phyloP scores from a whole-genome alignment of 1,284 basidiomycete species.

The Abortiporus biennis region DNA sequence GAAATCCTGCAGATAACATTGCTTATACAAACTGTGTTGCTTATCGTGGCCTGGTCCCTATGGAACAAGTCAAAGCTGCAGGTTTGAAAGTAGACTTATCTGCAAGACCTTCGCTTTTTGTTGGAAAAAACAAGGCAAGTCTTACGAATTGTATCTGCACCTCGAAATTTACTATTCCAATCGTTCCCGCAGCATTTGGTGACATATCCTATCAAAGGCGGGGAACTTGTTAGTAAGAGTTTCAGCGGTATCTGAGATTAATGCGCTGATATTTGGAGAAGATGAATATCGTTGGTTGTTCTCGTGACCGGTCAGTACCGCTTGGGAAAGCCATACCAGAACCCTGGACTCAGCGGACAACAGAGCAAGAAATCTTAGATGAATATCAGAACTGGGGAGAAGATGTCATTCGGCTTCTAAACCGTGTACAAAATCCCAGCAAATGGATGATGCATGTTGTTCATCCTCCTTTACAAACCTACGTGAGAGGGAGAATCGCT shows the following conservation, averaged over 20 bases:
- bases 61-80: conserved; percentile 29
- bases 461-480: conserved; percentile 41
- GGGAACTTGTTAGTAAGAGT: neutral
- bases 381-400: conserved; percentile 41
- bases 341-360: conserved; percentile 42
- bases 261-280: neutral
- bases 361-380: conserved; percentile 39
- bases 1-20: conserved; percentile 19
- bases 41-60: conserved; percentile 39
- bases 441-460: conserved; percentile 57
- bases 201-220: neutral
- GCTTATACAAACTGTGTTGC: conserved; percentile 40
- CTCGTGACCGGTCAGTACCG: conserved; percentile 10
- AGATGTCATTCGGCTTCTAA: conserved; percentile 37
- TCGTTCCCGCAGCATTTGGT: conserved; percentile 18
- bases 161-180: conserved; percentile 36
- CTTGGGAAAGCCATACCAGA: conserved; percentile 29
- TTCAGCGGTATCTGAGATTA: neutral
- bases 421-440: conserved; percentile 42
- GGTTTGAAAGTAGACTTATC: conserved; percentile 36
- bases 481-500: conserved; percentile 38
- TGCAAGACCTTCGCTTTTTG: conserved; percentile 31
- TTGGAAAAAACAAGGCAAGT: conserved; percentile 37
- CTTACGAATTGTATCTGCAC: neutral
- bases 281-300: neutral